Evolutionary conservation across 2,329 filamentous ascomycete species (phyloP), one percentile per base, ranked within the genome.

Genomic region (Penicillium crustosum): DNA sequence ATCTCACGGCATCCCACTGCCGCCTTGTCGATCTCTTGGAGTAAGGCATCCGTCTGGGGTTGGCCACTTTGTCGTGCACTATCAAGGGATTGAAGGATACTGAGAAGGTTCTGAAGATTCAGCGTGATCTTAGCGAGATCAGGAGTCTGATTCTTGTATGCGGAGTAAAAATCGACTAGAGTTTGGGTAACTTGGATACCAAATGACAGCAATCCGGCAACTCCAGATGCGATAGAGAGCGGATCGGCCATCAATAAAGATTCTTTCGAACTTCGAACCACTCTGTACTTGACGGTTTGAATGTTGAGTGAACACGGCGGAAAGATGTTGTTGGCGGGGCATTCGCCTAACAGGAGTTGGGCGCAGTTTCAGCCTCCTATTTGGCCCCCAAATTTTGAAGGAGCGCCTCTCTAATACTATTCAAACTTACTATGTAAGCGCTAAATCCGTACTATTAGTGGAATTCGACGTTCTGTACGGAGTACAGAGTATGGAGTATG

Each of bases 191-290:
- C 67, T 60, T 73, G 63, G 17, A 78, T 70, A 38, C 73, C 72
- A 3, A 79, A 67, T 6, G 75, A 77, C 31, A 77, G 60, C 38
- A 78, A 51, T 13, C 73, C 73, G 0, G 65, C 67, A 17, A 63
- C 65, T 44, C 68, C 67, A 45, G 63, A 68, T 23, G 68, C 61
- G 35, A 73, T 65, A 6, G 68, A 65, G 8, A 71, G 59, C 47
- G 64, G 66, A 39, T 70, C 67, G 47, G 56, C 57, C 67, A 71
- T 70, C 6, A 15, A 50, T 33, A 55, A 45, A 19, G 10, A 6
- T 25, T 25, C 6, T 25, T 25, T 6, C 6, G 25, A 25, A 25
- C 25, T 25, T 6, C 25, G 4, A 25, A 6, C 4, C 25, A 25
- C 25, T 25, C 25, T 4, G 4, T 19, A 12, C 6, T 21, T 21